Conservation (phyloP, 305 asterid genomes). For the Rubia peregrina region DNA sequence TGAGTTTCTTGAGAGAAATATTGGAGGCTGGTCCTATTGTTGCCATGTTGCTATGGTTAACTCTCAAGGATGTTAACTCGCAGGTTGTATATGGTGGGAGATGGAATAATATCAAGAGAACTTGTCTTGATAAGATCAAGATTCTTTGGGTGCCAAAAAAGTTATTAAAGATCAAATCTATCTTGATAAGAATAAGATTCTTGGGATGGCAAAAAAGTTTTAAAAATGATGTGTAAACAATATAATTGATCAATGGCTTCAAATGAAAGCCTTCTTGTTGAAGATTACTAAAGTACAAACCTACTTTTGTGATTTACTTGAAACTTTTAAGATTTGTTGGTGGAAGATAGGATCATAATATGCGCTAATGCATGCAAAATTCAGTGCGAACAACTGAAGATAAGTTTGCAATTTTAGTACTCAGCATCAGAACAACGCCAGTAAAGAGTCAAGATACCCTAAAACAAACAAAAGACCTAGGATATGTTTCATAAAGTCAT, state of each 20-base stretch:
- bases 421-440: neutral
- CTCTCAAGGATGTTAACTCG: conserved; percentile 20
- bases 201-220: conserved; percentile 1
- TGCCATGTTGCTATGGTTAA: conserved; percentile 23
- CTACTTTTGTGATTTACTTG: neutral
- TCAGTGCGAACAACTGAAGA: neutral
- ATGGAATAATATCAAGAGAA: conserved; percentile 13
- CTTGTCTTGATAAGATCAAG: conserved; percentile 6
- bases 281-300: conserved; percentile 1
- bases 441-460: neutral
- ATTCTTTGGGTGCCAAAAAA: conserved; percentile 13
- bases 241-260: conserved; percentile 1
- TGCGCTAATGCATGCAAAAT: neutral
- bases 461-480: neutral
- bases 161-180: neutral
- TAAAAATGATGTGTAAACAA: neutral
- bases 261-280: conserved; percentile 14
- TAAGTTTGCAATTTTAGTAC: neutral
- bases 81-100: no score
- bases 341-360: no score
- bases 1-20: conserved; percentile 38
- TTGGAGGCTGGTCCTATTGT: conserved; percentile 10
- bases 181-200: conserved; percentile 16
- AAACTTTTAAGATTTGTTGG: no score
- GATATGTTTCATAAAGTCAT: neutral